Percentiles rank a stretch among this genome's conserved stretches.
Conservation (phyloP, 192 early-diverging fungal genomes). For the Linnemannia hyalina region DNA sequence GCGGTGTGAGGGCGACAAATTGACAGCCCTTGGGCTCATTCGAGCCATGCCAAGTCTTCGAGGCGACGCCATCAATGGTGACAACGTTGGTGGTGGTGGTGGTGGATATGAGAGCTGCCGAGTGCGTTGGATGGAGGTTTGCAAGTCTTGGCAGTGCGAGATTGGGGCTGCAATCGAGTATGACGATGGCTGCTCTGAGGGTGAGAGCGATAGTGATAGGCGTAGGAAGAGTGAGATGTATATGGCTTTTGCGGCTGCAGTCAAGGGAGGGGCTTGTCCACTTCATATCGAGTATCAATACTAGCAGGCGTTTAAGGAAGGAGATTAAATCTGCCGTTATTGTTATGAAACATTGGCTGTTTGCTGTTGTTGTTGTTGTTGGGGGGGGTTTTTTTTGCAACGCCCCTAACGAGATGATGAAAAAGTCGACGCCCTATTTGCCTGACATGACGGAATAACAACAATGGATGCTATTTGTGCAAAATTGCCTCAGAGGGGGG, state of each 20-base stretch:
- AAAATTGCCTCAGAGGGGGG: no score
- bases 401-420: no score
- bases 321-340: neutral
- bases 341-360: neutral
- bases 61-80: no score
- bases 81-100: no score
- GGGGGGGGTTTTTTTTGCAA: no score
- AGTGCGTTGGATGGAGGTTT: constrained; percentile 14
- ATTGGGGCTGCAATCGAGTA: constrained; percentile 3
- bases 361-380: no score
- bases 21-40: constrained; percentile 28
- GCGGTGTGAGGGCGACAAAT: constrained; percentile 28
- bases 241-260: constrained; percentile 2
- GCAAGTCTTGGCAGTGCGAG: constrained; percentile 35
- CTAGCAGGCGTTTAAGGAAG: neutral
- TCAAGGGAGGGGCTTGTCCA: neutral
- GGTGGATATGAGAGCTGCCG: neutral
- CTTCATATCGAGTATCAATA: constrained; percentile 9
- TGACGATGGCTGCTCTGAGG: neutral
- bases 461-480: no score
- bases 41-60: constrained; percentile 14
- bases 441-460: no score
- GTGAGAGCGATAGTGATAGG: neutral
- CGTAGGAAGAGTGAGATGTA: neutral
- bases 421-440: no score